phyloP scores from a whole-genome alignment of 2,329 filamentous ascomycete species.

The Xylaria sp. region DNA sequence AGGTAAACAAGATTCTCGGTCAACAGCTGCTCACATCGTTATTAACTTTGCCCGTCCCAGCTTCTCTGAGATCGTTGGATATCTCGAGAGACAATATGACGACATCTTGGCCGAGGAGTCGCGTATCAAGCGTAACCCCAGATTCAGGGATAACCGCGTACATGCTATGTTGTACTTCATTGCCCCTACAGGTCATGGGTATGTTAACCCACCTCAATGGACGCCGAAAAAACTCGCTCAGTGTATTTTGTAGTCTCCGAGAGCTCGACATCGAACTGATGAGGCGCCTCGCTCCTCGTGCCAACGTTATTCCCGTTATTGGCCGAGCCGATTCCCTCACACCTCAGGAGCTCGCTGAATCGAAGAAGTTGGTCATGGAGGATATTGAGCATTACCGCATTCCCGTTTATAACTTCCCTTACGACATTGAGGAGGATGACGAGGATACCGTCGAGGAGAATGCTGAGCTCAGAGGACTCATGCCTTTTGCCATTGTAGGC shows the following conservation, averaged over 20 bases:
- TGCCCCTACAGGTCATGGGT: conserved; percentile 95
- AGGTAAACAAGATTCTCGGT: conserved; percentile 61
- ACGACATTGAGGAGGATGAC: conserved; percentile 99
- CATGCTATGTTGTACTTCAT: conserved; percentile 99
- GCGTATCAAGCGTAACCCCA: conserved; percentile 99
- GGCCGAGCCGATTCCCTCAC: conserved; percentile 98
- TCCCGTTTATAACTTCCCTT: conserved; percentile 99
- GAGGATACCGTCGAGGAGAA: conserved; percentile 99
- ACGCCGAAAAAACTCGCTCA: conserved; percentile 23
- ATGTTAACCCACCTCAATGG: conserved; percentile 44
- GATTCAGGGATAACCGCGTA: conserved; percentile 98
- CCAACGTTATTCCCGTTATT: conserved; percentile 99
- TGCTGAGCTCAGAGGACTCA: conserved; percentile 92
- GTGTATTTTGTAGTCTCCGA: conserved; percentile 70
- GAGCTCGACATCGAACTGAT: conserved; percentile 99
- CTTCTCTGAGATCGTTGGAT: conserved; percentile 97
- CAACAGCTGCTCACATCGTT: not conserved
- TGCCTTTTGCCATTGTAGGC: conserved; percentile 99
- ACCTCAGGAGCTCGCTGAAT: conserved; percentile 94
- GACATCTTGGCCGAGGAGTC: conserved; percentile 99
- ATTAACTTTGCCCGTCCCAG: conserved; percentile 50
- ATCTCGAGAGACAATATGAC: conserved; percentile 98
- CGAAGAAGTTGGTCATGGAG: conserved; percentile 99
- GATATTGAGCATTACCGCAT: conserved; percentile 99
- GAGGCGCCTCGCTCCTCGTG: conserved; percentile 96